Conservation (phyloP, 257 asterid species). For the Marsdenia floribunda region DNA sequence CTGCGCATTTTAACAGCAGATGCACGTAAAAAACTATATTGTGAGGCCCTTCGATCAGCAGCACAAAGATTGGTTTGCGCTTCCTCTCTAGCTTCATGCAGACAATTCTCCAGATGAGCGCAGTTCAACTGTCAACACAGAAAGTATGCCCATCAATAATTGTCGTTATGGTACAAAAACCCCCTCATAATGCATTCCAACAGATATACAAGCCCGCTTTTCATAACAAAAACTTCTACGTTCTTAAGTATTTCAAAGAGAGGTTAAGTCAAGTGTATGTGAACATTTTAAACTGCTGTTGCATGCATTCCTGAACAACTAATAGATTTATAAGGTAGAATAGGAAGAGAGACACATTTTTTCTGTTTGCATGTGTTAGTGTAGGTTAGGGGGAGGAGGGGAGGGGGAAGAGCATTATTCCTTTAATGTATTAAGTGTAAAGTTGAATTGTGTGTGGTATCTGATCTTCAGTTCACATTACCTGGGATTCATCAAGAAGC, state of each 20-base stretch:
- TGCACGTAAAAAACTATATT: conserved; percentile 76
- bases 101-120: conserved; percentile 88
- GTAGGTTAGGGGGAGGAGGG: too few relatives aligned
- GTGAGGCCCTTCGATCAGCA: conserved; percentile 86
- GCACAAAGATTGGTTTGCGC: conserved; percentile 95
- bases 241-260: neutral
- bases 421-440: neutral
- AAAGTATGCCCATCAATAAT: neutral
- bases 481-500: conserved; percentile 98
- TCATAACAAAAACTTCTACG: neutral
- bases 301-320: neutral
- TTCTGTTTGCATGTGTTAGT: too few relatives aligned
- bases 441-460: neutral
- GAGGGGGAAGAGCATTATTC: neutral
- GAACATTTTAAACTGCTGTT: neutral
- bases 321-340: neutral
- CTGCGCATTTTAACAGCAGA: conserved; percentile 85
- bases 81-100: conserved; percentile 95
- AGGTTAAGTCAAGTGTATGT: neutral
- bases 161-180: neutral
- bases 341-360: neutral
- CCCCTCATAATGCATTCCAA: neutral
- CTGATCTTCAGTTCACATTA: conserved; percentile 23
- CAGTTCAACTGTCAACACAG: conserved; percentile 67
- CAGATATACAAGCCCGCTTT: neutral